Base-by-base conservation (phyloP, 306 rosid species). In the Senna siamea region DNA sequence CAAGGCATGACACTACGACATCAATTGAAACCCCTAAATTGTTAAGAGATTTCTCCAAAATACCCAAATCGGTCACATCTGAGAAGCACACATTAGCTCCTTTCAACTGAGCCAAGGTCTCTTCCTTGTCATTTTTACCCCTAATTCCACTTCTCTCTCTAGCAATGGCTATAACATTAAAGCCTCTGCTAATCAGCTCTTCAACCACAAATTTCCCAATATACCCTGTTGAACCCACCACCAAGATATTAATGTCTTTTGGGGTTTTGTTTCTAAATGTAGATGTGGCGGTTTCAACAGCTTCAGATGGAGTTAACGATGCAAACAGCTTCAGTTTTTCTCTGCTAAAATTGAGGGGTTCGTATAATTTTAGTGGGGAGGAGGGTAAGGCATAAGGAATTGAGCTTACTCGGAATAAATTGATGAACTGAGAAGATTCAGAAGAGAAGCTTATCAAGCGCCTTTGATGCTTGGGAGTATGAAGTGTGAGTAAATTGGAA, bases 221-320 rank as follows among this genome's bases (percentile, higher is more conserved):
- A 76, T 95, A 95, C 77, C 99, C 99, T 78, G 99, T 92, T 60
- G 97, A 89, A 56, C 99, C 98, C 76, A 90, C 97, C 9, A 92
- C 92, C 70, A 95, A 69, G 50, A 95, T 66, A 50, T 86, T 92
- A 48, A 90, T 66, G 50, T 92, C 96, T 79, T 88, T 88, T 52
- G 98, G 97, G 34, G 55, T 81, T 62, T 88, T 92, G 80, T 19
- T 67, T 71, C 99, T 87, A 72, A 76, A 95, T 55, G 88, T 44
- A 53, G 87, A 72, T 81, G 80, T 76, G 60, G 73, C 35, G 12
- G 83, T 57, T 65, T 88, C 87, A 69, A 80, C 66, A 46, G 63
- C 43, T 38, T 86, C 84, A 66, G 84, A 62, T 22, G 78, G 75
- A 14, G 90, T 47, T 23, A 87, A 73, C 59, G 87, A 85, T 12